Percentiles rank a stretch among this genome's conserved stretches.
Conservation (phyloP, 306 rosid species). For the Ammopiptanthus mongolicus region DNA sequence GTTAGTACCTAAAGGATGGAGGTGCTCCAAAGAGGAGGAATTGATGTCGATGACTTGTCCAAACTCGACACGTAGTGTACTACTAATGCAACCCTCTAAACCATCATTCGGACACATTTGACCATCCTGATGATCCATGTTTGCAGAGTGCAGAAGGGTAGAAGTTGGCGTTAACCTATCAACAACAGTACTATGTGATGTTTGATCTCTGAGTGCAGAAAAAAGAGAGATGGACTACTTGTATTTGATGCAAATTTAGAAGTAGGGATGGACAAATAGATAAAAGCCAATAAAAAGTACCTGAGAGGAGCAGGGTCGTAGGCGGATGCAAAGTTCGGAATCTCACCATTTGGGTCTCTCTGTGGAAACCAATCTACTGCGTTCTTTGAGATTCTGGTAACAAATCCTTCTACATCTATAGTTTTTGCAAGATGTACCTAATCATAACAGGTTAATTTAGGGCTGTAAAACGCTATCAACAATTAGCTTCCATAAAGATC, state of each 20-base stretch:
- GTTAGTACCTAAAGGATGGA: constrained; percentile 30
- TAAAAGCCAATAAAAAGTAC: constrained; percentile 14
- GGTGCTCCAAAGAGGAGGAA: constrained; percentile 34
- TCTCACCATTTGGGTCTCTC: constrained; percentile 36
- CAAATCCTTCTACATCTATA: constrained; percentile 25
- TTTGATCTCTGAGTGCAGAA: constrained; percentile 30
- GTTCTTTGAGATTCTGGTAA: constrained; percentile 21
- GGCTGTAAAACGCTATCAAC: neutral
- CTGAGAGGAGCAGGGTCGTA: constrained; percentile 36
- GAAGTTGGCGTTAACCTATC: constrained; percentile 29
- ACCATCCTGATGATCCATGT: constrained; percentile 15
- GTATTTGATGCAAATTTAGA: neutral
- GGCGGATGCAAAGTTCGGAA: constrained; percentile 36
- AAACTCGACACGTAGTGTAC: constrained; percentile 14
- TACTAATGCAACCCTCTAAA: neutral
- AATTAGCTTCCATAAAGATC: neutral
- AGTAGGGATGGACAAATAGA: neutral
- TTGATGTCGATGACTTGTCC: constrained; percentile 28
- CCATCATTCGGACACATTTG: constrained; percentile 10
- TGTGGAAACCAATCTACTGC: constrained; percentile 35
- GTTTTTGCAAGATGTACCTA: constrained; percentile 31
- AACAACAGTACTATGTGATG: constrained; percentile 11
- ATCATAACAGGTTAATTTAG: neutral
- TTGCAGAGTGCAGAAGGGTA: constrained; percentile 10
- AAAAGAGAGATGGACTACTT: neutral